Conservation (phyloP, 2,329 filamentous ascomycete species). For the Lachnellula cervina region DNA sequence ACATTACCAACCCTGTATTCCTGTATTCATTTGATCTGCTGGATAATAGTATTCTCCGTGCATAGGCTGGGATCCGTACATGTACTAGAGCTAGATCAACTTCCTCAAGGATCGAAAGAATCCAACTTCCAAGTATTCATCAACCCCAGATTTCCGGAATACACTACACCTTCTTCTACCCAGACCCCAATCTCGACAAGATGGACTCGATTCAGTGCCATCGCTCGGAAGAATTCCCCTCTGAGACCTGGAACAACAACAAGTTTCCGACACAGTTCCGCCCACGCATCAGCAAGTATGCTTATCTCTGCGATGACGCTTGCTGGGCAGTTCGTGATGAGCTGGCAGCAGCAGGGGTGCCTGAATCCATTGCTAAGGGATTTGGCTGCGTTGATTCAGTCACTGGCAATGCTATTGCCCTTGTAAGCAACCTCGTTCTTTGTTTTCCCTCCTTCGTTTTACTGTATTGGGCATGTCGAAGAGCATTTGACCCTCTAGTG, state of each 20-base stretch:
- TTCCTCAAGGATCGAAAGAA: too few species aligned
- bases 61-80: too few species aligned
- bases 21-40: too few species aligned
- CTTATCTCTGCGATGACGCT: neutral
- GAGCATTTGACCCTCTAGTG: too few species aligned
- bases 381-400: constrained; percentile 1
- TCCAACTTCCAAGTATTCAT: neutral
- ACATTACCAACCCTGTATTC: too few species aligned
- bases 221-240: neutral
- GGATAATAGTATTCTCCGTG: too few species aligned
- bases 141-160: neutral
- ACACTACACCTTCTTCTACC: neutral
- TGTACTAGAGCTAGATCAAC: too few species aligned
- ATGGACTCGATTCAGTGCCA: neutral
- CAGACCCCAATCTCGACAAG: neutral
- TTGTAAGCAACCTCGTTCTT: neutral
- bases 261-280: neutral
- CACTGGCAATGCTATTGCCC: constrained; percentile 1
- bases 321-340: constrained; percentile 1
- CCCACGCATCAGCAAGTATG: constrained; percentile 1
- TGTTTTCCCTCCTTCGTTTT: too few species aligned
- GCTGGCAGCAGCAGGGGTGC: neutral
- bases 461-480: too few species aligned
- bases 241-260: neutral
- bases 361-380: neutral